phyloP scores from a whole-genome alignment of 2,329 filamentous ascomycete genomes.

The Ascomycota sp. region DNA sequence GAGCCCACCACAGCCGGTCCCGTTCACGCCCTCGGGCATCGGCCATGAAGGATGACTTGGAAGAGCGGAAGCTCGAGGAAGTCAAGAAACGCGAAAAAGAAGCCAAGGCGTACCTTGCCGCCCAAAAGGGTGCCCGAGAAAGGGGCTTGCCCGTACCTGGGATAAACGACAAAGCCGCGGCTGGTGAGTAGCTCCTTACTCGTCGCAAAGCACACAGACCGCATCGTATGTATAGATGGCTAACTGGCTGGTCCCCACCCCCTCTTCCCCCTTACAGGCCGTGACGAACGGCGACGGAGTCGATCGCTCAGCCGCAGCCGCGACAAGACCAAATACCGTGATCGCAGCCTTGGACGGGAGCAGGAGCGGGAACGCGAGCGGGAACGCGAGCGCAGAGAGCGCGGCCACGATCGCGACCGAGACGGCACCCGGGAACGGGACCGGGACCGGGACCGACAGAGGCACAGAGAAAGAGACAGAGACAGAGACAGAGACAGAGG shows the following conservation, averaged over 20 bases:
- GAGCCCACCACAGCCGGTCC: conserved; percentile 20
- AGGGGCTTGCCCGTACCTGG: conserved; percentile 35
- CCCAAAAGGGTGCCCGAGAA: conserved; percentile 34
- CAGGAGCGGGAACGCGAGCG: not conserved
- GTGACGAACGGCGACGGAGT: conserved; percentile 17
- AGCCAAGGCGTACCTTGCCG: conserved; percentile 40
- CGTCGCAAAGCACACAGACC: no score
- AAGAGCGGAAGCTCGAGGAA: conserved; percentile 37
- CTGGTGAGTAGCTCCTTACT: no score
- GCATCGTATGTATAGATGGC: no score
- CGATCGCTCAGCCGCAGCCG: conserved; percentile 14
- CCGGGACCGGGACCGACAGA: conserved; percentile 11
- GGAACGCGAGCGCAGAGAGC: not conserved
- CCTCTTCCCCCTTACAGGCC: conserved; percentile 14
- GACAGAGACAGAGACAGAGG: conserved; percentile 3
- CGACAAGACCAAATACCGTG: conserved; percentile 12
- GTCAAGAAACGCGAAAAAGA: conserved; percentile 39
- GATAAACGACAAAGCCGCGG: conserved; percentile 23
- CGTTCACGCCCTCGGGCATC: conserved; percentile 18
- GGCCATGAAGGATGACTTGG: conserved; percentile 23
- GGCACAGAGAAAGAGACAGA: conserved; percentile 13
- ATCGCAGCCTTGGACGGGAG: conserved; percentile 3
- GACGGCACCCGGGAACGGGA: conserved; percentile 12
- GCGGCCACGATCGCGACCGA: not conserved
- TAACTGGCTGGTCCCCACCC: no score